A percentile compares a stretch with the other conserved stretches of the same genome.
Conservation (phyloP, 1,284 basidiomycete species). For the Agroathelia rolfsii region DNA sequence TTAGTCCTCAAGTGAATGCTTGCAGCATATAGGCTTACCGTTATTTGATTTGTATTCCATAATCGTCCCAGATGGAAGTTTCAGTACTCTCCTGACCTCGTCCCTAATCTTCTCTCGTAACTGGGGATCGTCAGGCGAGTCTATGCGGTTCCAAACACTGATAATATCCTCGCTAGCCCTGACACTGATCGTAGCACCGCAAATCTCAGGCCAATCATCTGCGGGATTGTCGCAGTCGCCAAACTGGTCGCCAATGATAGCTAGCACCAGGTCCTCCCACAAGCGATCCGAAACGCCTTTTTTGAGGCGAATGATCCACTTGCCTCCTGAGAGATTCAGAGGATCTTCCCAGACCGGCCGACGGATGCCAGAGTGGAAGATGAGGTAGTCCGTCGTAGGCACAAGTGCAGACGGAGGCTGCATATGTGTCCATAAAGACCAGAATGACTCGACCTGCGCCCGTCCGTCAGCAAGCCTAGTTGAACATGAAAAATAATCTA, state of each 20-base stretch:
- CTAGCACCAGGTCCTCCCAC: slow-evolving; percentile 76
- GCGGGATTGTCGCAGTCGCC: slow-evolving; percentile 40
- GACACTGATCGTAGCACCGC: slow-evolving; percentile 78
- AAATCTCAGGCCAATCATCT: slow-evolving; percentile 64
- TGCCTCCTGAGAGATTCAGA: slow-evolving; percentile 78
- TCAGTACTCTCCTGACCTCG: slow-evolving; percentile 54
- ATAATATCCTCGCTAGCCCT: slow-evolving; percentile 77
- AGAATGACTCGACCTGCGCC: slow-evolving; percentile 68
- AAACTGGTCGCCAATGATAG: slow-evolving; percentile 73
- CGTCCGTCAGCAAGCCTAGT: background rate
- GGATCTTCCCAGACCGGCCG: slow-evolving; percentile 89
- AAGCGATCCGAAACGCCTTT: slow-evolving; percentile 75
- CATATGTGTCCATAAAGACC: slow-evolving; percentile 76
- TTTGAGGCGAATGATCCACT: slow-evolving; percentile 82
- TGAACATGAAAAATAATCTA: background rate
- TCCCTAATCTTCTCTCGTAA: slow-evolving; percentile 71
- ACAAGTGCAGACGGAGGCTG: slow-evolving; percentile 60
- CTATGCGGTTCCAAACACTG: slow-evolving; percentile 69
- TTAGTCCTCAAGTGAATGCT: background rate
- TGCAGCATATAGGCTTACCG: too few species aligned
- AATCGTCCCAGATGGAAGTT: slow-evolving; percentile 57
- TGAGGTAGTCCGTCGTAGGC: slow-evolving; percentile 77
- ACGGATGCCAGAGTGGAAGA: slow-evolving; percentile 74
- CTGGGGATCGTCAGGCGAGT: slow-evolving; percentile 53
- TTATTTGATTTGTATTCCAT: slow-evolving; percentile 86